phyloP scores from a whole-genome alignment of 805 yeast genomes.

The Lipomyces mesembrius region DNA sequence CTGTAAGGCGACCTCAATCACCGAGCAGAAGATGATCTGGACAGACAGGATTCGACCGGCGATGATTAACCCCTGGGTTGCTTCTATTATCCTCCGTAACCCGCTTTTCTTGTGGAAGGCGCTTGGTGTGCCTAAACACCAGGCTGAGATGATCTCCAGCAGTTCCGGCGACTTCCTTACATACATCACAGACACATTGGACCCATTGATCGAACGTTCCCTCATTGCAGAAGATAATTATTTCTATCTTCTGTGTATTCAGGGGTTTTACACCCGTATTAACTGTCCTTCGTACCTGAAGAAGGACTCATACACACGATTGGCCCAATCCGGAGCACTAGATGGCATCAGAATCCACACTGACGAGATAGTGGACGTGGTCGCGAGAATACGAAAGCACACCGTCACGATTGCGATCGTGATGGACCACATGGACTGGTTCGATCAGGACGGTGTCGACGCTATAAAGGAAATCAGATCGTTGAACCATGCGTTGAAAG shows the following conservation, averaged over 20 bases:
- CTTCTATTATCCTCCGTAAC: slow-evolving; percentile 72
- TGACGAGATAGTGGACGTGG: slow-evolving; percentile 76
- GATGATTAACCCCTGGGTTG: slow-evolving; percentile 69
- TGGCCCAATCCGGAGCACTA: slow-evolving; percentile 58
- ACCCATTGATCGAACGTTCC: slow-evolving; percentile 69
- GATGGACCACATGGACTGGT: slow-evolving; percentile 96
- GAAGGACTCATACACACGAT: slow-evolving; percentile 57
- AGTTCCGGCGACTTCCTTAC: slow-evolving; percentile 59
- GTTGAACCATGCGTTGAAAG: slow-evolving; percentile 62
- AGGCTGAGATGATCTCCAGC: slow-evolving; percentile 68
- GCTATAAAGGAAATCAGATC: slow-evolving; percentile 71
- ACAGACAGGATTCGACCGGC: slow-evolving; percentile 65
- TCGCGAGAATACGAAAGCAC: slow-evolving; percentile 63
- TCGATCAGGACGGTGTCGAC: slow-evolving; percentile 65
- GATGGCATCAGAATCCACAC: slow-evolving; percentile 78
- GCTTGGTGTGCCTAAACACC: slow-evolving; percentile 85
- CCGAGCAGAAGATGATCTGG: slow-evolving; percentile 72
- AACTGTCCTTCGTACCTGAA: slow-evolving; percentile 82
- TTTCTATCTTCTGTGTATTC: slow-evolving; percentile 71
- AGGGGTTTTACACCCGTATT: slow-evolving; percentile 60
- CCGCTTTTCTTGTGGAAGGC: slow-evolving; percentile 89
- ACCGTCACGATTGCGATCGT: slow-evolving; percentile 77
- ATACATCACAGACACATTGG: slow-evolving; percentile 76
- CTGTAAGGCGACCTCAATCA: slow-evolving; percentile 60
- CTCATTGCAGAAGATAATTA: slow-evolving; percentile 73